phyloP scores from a whole-genome alignment of 192 early-diverging fungal genomes.

The Coemansia sp. region DNA sequence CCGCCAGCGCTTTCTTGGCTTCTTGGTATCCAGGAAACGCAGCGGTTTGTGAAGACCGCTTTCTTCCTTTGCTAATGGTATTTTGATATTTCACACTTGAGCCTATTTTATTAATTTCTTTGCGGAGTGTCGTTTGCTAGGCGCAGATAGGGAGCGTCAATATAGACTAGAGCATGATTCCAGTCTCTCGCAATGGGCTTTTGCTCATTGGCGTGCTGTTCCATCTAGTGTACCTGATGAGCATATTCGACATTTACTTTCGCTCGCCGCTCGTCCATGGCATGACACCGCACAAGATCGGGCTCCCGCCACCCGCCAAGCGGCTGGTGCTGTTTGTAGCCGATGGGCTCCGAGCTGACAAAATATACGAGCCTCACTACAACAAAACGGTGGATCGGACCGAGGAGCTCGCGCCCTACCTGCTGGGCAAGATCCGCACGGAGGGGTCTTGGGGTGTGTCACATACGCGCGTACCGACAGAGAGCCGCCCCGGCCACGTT shows the following conservation, averaged over 20 bases:
- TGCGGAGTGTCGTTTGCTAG: neutral
- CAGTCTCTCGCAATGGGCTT: constrained; percentile 53
- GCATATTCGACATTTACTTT: constrained; percentile 99
- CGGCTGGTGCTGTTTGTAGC: constrained; percentile 87
- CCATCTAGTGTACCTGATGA: constrained; percentile 84
- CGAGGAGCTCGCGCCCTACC: constrained; percentile 55
- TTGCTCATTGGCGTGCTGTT: constrained; percentile 85
- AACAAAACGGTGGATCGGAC: constrained; percentile 32
- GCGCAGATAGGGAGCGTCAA: neutral
- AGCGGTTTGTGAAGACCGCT: neutral
- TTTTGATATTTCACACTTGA: neutral
- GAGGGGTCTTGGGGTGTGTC: constrained; percentile 78
- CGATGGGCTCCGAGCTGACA: constrained; percentile 92
- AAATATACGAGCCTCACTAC: constrained; percentile 76
- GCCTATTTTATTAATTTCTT: neutral
- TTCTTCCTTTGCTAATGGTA: neutral
- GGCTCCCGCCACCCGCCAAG: constrained; percentile 71
- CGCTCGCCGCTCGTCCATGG: constrained; percentile 97
- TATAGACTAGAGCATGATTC: constrained; percentile 30
- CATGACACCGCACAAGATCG: constrained; percentile 82
- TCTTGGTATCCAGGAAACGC: neutral
- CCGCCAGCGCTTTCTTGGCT: neutral
- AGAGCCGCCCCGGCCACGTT: constrained; percentile 95
- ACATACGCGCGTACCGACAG: constrained; percentile 93
- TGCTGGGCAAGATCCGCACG: constrained; percentile 58